Percentiles rank a stretch among this genome's conserved stretches.
Conservation (phyloP, 352 stramenopile genomes). For the Phytophthora tubulina region DNA sequence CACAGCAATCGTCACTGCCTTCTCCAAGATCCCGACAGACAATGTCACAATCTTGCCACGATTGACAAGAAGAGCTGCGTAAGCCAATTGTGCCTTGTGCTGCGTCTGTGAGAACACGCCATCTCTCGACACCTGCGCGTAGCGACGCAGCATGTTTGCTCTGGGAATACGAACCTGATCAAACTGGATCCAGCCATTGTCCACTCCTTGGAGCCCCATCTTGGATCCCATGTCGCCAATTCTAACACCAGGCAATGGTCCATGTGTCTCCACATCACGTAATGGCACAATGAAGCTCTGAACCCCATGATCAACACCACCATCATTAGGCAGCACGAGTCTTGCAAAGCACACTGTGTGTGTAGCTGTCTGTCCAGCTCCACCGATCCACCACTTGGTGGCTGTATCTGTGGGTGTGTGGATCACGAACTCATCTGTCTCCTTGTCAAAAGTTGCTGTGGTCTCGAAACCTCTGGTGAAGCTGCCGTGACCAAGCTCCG, state of each 20-base stretch:
- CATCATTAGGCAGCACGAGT: conserved; percentile 72
- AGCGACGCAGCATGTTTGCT: conserved; percentile 81
- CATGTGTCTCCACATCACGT: conserved; percentile 85
- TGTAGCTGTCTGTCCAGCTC: conserved; percentile 93
- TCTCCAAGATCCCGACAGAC: conserved; percentile 84
- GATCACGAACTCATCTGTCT: conserved; percentile 94
- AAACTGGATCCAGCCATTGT: conserved; percentile 86
- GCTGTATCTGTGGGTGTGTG: conserved; percentile 96
- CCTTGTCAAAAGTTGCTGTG: conserved; percentile 93
- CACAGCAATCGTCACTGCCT: conserved; percentile 93
- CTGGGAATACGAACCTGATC: conserved; percentile 78
- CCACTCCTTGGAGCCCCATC: conserved; percentile 78
- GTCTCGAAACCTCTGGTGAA: conserved; percentile 93
- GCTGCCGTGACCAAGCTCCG: conserved; percentile 93
- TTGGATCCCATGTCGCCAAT: conserved; percentile 80
- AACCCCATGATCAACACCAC: conserved; percentile 86
- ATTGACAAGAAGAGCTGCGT: conserved; percentile 79
- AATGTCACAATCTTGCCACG: conserved; percentile 82
- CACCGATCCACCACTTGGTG: conserved; percentile 97
- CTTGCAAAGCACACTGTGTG: conserved; percentile 96
- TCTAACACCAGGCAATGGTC: conserved; percentile 55
- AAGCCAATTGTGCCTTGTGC: conserved; percentile 75
- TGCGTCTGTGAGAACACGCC: conserved; percentile 68
- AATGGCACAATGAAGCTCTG: conserved; percentile 97
- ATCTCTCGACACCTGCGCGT: conserved; percentile 68